Evolutionary conservation across 345 rosid species (phyloP).

Genomic region (Iberis pinnata): DNA sequence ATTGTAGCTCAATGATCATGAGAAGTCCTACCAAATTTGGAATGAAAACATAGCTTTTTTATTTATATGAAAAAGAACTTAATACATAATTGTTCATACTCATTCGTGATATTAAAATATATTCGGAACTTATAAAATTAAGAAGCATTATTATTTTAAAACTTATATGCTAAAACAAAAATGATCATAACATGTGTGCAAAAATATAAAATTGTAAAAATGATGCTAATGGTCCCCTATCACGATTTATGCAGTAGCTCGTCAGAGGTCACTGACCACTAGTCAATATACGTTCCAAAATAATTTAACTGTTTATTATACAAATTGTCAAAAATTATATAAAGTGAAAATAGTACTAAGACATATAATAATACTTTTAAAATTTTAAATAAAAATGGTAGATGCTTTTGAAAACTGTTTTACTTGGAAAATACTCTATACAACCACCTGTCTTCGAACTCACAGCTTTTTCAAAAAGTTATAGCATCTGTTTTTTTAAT

Average conservation of each 20-base stretch:
- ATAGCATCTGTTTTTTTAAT: background rate
- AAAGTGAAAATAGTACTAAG: too few relatives aligned
- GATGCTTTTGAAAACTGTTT: background rate
- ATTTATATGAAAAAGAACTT: background rate
- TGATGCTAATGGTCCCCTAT: conserved; percentile 18
- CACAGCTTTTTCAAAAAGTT: background rate
- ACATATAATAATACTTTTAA: too few relatives aligned
- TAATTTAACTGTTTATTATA: too few relatives aligned
- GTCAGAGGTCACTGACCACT: conserved; percentile 17
- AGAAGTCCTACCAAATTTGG: background rate
- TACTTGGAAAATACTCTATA: background rate
- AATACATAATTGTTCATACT: conserved; percentile 3
- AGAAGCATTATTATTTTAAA: background rate
- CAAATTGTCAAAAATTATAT: too few relatives aligned
- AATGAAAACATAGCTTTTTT: background rate
- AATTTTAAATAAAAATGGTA: too few relatives aligned
- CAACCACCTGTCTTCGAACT: background rate
- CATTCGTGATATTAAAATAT: background rate
- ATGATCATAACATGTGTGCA: conserved; percentile 13
- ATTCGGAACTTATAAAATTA: too few relatives aligned
- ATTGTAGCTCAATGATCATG: too few relatives aligned
- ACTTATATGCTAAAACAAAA: background rate
- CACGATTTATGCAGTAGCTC: conserved; percentile 11
- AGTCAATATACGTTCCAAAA: too few relatives aligned
- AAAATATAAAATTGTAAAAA: background rate